These are phyloP conservation scores for Pisolithus sp. DNA, from an alignment of 768 basidiomycete species.

Conservation along the genomic window DNA sequence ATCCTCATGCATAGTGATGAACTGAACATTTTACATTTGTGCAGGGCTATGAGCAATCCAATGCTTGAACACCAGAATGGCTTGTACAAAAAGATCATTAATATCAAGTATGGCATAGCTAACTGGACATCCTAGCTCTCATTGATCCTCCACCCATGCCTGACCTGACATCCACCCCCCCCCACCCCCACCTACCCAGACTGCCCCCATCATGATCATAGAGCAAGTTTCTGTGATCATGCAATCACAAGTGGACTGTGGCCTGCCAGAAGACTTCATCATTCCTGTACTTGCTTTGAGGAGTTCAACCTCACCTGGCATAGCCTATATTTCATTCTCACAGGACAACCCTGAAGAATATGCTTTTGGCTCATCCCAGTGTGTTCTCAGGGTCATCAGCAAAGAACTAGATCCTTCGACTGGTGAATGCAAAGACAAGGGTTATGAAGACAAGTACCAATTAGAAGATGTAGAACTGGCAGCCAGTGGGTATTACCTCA, in stretches of 20 bases:
- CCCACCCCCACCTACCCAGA: too few species aligned
- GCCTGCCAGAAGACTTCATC: conserved; percentile 90
- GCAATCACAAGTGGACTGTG: conserved; percentile 69
- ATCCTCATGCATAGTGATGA: too few species aligned
- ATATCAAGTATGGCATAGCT: too few species aligned
- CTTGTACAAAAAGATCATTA: too few species aligned
- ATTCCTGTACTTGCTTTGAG: conserved; percentile 74
- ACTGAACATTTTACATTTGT: too few species aligned
- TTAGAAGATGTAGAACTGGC: conserved; percentile 93
- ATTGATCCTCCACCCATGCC: too few species aligned
- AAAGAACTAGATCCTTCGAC: conserved; percentile 96
- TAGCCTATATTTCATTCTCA: conserved; percentile 91
- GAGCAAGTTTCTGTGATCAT: conserved; percentile 94
- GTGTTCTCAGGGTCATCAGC: conserved; percentile 88
- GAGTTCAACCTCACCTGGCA: conserved; percentile 65
- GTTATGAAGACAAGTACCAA: conserved; percentile 99
- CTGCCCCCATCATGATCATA: conserved; percentile 67
- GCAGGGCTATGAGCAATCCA: too few species aligned
- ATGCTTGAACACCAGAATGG: too few species aligned
- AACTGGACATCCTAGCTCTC: too few species aligned
- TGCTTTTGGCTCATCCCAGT: conserved; percentile 78
- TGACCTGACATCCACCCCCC: too few species aligned
- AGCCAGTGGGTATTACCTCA: conserved; percentile 88
- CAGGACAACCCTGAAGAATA: conserved; percentile 74
- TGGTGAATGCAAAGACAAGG: conserved; percentile 93